Evolutionary conservation across 2,329 filamentous ascomycete genomes (phyloP).

Genomic region (Dendrostoma leiphaemia): DNA sequence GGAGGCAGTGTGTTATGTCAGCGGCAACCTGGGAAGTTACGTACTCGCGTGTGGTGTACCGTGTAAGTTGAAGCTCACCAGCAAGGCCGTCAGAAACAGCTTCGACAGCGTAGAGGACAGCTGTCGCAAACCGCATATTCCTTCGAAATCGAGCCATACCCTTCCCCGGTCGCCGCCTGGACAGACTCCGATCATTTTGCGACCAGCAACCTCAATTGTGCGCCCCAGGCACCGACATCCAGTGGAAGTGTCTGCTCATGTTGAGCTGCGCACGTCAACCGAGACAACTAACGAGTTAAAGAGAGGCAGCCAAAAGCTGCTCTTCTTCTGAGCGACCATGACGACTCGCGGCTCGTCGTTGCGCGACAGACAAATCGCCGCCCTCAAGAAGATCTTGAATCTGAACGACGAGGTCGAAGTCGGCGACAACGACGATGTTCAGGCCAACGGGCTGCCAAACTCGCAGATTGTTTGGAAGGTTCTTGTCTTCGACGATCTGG

Average conservation of each 20-base stretch:
- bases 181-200: neutral
- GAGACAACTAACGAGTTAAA: constrained; percentile 3
- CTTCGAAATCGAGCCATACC: neutral
- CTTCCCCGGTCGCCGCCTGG: neutral
- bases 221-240: neutral
- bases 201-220: neutral
- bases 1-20: constrained; percentile 10
- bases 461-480: constrained; percentile 95
- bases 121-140: constrained; percentile 3
- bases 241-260: constrained; percentile 3
- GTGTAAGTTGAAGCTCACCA: constrained; percentile 8
- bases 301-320: constrained; percentile 7
- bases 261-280: constrained; percentile 11
- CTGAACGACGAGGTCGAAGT: constrained; percentile 73
- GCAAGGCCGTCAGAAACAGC: neutral
- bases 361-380: constrained; percentile 65
- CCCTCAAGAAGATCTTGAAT: constrained; percentile 94
- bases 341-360: constrained; percentile 44
- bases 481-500: constrained; percentile 78
- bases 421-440: constrained; percentile 60
- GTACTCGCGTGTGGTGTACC: neutral
- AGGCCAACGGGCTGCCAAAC: constrained; percentile 63
- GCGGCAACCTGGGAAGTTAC: neutral
- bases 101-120: constrained; percentile 1
- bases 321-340: constrained; percentile 33